phyloP scores from a whole-genome alignment of 805 yeast genomes.

The Candida piceae region DNA sequence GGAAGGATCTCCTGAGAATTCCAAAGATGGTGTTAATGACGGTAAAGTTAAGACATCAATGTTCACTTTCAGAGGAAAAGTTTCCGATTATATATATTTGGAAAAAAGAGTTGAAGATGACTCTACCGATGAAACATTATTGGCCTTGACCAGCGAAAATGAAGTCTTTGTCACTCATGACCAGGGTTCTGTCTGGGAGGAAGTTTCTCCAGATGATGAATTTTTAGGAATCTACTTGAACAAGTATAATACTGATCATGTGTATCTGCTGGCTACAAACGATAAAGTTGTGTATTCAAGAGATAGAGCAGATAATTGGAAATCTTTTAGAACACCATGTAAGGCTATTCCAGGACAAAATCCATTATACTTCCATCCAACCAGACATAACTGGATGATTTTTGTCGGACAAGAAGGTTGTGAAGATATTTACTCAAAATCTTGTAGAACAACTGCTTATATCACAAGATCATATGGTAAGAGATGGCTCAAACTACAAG shows the following conservation, averaged over 20 bases:
- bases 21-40: slow-evolving; percentile 32
- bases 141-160: slow-evolving; percentile 52
- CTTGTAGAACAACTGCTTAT: slow-evolving; percentile 56
- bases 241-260: slow-evolving; percentile 47
- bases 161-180: slow-evolving; percentile 64
- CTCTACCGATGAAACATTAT: slow-evolving; percentile 54
- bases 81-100: slow-evolving; percentile 55
- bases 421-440: slow-evolving; percentile 34
- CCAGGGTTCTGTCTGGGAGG: slow-evolving; percentile 54
- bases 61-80: slow-evolving; percentile 48
- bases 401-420: slow-evolving; percentile 65
- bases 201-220: slow-evolving; percentile 40
- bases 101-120: slow-evolving; percentile 42
- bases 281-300: slow-evolving; percentile 51
- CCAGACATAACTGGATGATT: slow-evolving; percentile 53
- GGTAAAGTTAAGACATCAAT: slow-evolving; percentile 38
- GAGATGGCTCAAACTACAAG: slow-evolving; percentile 50
- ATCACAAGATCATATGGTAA: slow-evolving; percentile 64
- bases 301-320: slow-evolving; percentile 65
- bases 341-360: slow-evolving; percentile 35
- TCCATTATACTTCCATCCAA: slow-evolving; percentile 62
- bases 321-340: slow-evolving; percentile 48
- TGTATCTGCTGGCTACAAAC: slow-evolving; percentile 44
- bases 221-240: slow-evolving; percentile 54
- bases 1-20: slow-evolving; percentile 31